Base-by-base conservation (phyloP, 2,329 filamentous ascomycete species). In the Pezicula neosporulosa region DNA sequence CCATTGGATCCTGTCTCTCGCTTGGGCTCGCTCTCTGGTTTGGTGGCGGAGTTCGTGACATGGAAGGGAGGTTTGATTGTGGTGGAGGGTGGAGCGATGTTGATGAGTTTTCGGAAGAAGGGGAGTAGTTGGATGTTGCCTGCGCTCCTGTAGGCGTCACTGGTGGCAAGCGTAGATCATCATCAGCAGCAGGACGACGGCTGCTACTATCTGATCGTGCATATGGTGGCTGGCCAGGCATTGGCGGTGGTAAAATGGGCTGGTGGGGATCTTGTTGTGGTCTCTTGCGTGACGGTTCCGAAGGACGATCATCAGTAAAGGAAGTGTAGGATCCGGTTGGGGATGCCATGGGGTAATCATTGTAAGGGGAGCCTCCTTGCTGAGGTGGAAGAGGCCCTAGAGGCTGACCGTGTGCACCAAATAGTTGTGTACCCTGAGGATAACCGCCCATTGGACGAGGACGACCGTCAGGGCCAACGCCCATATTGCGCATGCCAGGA, bases 401-500 rank as follows among this genome's bases (percentile, higher is more conserved):
- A 16, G 68, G 70, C 50, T 72, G 68, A 16, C 70, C 70, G 53
- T 72, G 67, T 15, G 70, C 67, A 44, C 70, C 70, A 58, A 64
- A 72, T 3, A 72, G 58, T 44, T 66, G 64, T 37, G 59, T 55
- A 47, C 59, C 58, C 51, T 60, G 63, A 9, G 60, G 60, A 50
- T 60, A 63, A 35, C n/a, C 39, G 54, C 44, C 51, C 52, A 63
- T 63, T 27, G 60, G 60, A 37, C 61, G 59, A 27, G 62, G 58
- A 24, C 63, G 61, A 16, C 68, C 66, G 46, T 68, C 60, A 38
- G 64, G 62, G 28, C 66, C 66, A 42, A 67, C 61, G 30, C 56
- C 60, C 56, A 65, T 62, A 56, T 74, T 74, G 50, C 76, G 72
- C 63, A 80, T 65, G 60, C 77, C 72, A 15, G 78, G 77, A 56